Conservation (phyloP, 108 stramenopile species). For the Pseudonitzschia multiseries region DNA sequence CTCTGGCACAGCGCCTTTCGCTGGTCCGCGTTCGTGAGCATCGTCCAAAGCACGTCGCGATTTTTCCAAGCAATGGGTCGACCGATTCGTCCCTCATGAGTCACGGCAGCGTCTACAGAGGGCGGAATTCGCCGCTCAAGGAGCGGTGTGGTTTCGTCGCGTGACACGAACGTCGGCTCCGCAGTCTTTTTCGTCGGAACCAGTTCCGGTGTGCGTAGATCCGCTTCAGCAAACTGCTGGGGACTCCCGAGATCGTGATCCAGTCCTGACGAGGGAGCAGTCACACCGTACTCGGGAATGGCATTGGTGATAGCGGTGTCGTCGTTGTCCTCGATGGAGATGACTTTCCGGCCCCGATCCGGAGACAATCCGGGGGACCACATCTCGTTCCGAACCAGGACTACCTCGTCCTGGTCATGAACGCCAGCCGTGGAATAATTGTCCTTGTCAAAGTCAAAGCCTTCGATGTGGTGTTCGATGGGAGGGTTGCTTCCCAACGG, state of each 20-base stretch:
- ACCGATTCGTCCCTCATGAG: no score
- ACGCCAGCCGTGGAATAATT: slow-evolving; percentile 20
- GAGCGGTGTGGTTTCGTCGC: not conserved
- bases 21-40: not conserved
- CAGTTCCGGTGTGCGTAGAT: no score
- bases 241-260: no score
- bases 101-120: no score
- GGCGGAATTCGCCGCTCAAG: not conserved
- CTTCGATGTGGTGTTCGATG: slow-evolving; percentile 29
- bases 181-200: no score
- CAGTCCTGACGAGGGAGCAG: not conserved
- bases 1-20: not conserved
- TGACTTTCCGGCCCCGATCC: not conserved
- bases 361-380: slow-evolving; percentile 35
- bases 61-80: no score
- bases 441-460: slow-evolving; percentile 59
- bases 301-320: not conserved
- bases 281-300: not conserved
- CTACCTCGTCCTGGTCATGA: not conserved
- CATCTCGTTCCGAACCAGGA: slow-evolving; percentile 10
- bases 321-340: not conserved
- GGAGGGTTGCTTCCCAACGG: not conserved
- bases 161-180: not conserved
- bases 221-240: no score
- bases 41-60: not conserved